Evolutionary conservation across 1,284 basidiomycete genomes (phyloP), one percentile per base, ranked within the genome.

Genomic region (Sporisorium scitamineum): DNA sequence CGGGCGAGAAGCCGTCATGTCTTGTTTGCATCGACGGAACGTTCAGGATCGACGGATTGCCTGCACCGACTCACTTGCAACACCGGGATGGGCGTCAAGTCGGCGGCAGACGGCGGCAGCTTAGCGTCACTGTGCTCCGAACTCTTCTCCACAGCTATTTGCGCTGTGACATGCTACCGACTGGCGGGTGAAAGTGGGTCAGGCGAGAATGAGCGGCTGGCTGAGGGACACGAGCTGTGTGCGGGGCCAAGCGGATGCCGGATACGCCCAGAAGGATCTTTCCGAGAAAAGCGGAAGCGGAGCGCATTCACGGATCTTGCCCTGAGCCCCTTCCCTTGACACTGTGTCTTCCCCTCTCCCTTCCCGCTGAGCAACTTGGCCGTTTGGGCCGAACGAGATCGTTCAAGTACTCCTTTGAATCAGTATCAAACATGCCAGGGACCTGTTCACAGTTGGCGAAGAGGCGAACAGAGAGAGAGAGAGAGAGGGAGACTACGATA

Each of bases 61-160:
- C 11, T 39, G 37, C 11, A 42, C 24, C 24, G 5, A 39, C 18
- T n/a, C 26, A 16, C 22, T 16, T 26, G 11, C 44, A 47, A 14
- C 26, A 27, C 16, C 11, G 32, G 11, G 32, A 6, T 26, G 44
- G 44, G 24, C 44, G 44, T 47, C 13, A 13, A 13, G 27, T 18
- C 45, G 24, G 22, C 22, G 37, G 26, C 39, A 24, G 39, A 18
- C 53, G 29, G 39, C 53, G 27, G 53, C 54, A 55, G 42, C 24
- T 24, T 26, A 41, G 62, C 62, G 51, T 65, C 55, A 65, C 56
- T 16, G 26, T 57, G 27, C 24, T 29, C 34, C n/a, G 39, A 42
- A n/a, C n/a, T n/a, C 37, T 70, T 61, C 57, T 64, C 57, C 61
- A 70, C 61, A 57, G 56, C 56, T 51, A 50, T 22, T 48, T 9